A percentile compares a stretch with the other conserved stretches of the same genome.
phyloP scores from a whole-genome alignment of 108 stramenopile species.

The Cyclotella baltica region DNA sequence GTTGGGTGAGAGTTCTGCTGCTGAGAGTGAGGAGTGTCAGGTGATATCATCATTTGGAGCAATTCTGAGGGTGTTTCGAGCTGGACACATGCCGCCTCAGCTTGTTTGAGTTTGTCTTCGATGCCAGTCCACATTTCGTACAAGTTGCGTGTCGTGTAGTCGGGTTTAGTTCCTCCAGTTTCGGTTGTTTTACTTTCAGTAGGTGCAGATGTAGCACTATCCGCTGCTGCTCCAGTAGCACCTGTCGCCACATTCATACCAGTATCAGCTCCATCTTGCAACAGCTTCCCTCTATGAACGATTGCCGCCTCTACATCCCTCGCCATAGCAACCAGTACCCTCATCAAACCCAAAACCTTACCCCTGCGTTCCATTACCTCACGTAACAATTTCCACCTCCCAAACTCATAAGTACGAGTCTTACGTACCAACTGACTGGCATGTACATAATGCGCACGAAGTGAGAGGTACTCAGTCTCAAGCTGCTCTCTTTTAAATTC shows the following conservation, averaged over 20 bases:
- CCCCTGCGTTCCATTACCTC: conserved; percentile 60
- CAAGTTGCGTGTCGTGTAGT: conserved; percentile 17
- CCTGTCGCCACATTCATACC: background rate
- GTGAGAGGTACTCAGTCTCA: conserved; percentile 81
- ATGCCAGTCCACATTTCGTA: conserved; percentile 67
- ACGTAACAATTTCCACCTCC: conserved; percentile 60
- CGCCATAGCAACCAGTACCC: conserved; percentile 69
- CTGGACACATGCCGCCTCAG: conserved; percentile 55
- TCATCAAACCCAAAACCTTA: conserved; percentile 66
- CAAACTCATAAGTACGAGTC: conserved; percentile 55
- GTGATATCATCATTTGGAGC: conserved; percentile 29
- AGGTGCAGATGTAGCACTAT: background rate
- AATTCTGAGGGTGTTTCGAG: conserved; percentile 49
- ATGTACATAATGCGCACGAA: conserved; percentile 84
- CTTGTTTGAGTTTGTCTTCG: conserved; percentile 44
- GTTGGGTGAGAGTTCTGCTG: conserved; percentile 1
- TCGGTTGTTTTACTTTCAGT: background rate
- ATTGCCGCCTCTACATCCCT: conserved; percentile 74
- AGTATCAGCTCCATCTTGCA: conserved; percentile 13
- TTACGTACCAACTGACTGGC: conserved; percentile 63
- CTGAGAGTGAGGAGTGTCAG: conserved; percentile 17
- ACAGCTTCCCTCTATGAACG: conserved; percentile 46
- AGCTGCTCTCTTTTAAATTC: conserved; percentile 80
- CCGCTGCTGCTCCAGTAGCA: conserved; percentile 9
- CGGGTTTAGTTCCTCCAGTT: background rate